These are phyloP conservation scores for Talaromyces rugulosus DNA, from an alignment of 2,329 filamentous ascomycete genomes.

Conservation along the genomic window DNA sequence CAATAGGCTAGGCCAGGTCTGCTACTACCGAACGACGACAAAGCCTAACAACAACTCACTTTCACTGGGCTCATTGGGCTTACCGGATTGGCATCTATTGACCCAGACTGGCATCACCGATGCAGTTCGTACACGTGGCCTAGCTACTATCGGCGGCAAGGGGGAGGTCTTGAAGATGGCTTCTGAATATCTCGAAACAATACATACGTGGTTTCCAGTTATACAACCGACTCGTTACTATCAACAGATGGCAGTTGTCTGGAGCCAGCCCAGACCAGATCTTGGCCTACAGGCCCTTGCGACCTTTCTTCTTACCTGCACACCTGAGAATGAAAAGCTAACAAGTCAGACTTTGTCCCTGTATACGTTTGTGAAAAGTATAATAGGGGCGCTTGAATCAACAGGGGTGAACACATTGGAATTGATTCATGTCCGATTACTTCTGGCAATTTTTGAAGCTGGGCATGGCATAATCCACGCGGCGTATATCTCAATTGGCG, in stretches of 20 bases:
- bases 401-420: neutral
- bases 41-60: neutral
- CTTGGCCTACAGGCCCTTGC: neutral
- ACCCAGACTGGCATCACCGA: neutral
- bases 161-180: neutral
- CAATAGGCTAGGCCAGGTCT: neutral
- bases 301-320: neutral
- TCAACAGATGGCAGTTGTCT: neutral
- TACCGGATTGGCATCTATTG: neutral
- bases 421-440: neutral
- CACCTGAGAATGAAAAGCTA: neutral
- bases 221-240: neutral
- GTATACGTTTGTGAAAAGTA: constrained; percentile 1
- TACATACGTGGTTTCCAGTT: neutral
- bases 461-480: neutral
- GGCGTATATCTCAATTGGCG: neutral
- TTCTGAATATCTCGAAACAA: neutral
- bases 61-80: neutral
- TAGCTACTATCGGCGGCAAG: neutral
- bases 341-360: neutral
- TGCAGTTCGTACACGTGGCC: neutral
- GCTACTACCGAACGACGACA: neutral
- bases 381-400: neutral
- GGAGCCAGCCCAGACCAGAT: neutral
- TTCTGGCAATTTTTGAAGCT: neutral